phyloP scores from a whole-genome alignment of 345 rosid species.

The Anastatica hierochuntica region DNA sequence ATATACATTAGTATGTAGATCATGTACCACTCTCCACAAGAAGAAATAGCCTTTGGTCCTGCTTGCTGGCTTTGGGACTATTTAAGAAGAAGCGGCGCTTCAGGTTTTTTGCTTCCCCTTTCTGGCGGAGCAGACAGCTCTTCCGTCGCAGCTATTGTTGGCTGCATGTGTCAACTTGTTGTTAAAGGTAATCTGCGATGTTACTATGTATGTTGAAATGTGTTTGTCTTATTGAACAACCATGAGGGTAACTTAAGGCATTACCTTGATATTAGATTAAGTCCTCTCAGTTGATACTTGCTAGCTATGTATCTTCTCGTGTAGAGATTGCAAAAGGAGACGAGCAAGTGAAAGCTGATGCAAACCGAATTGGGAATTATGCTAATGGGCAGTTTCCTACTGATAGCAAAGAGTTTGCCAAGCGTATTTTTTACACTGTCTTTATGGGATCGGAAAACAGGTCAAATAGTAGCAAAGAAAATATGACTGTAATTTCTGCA shows the following conservation, averaged over 20 bases:
- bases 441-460: conserved; percentile 97
- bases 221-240: too few species aligned
- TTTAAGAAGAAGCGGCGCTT: conserved; percentile 93
- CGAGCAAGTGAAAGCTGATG: conserved; percentile 93
- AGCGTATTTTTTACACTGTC: conserved; percentile 81
- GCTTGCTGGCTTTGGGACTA: conserved; percentile 99
- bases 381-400: conserved; percentile 60
- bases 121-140: conserved; percentile 99
- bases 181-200: conserved; percentile 94
- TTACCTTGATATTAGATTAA: too few species aligned
- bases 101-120: conserved; percentile 95
- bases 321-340: conserved; percentile 82
- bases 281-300: too few species aligned
- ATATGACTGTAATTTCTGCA: too few species aligned
- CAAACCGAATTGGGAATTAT: conserved; percentile 67
- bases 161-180: conserved; percentile 98
- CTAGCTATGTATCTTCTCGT: background rate
- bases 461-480: conserved; percentile 30
- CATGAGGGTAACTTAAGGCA: background rate
- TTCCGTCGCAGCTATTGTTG: conserved; percentile 96
- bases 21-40: conserved; percentile 76
- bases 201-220: background rate
- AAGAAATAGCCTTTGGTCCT: conserved; percentile 93
- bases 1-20: conserved; percentile 33
- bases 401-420: conserved; percentile 89